Conservation (phyloP, 441 rosid species). For the Pelargonium hybrid region DNA sequence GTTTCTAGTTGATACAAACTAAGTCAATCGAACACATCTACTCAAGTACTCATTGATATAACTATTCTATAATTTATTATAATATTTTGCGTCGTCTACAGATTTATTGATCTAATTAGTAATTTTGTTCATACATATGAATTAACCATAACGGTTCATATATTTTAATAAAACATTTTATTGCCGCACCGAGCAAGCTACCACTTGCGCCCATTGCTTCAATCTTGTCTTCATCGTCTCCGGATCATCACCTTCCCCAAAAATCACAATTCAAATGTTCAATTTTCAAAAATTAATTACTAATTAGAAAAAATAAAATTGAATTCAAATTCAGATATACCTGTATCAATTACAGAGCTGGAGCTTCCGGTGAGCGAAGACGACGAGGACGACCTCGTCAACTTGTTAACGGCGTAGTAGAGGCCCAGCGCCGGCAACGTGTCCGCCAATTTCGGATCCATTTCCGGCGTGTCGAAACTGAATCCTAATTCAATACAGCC, state of each 20-base stretch:
- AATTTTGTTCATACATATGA: no score
- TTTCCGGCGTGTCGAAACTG: slow-evolving; percentile 47
- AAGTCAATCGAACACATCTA: no score
- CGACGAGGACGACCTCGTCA: slow-evolving; percentile 28
- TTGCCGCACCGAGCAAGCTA: slow-evolving; percentile 65
- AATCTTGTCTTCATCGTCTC: slow-evolving; percentile 51
- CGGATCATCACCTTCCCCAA: slow-evolving; percentile 33
- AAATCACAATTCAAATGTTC: neutral
- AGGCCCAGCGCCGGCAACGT: slow-evolving; percentile 57
- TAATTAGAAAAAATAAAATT: neutral
- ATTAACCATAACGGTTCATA: no score
- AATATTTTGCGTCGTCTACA: no score
- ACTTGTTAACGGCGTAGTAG: slow-evolving; percentile 44
- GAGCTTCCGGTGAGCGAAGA: slow-evolving; percentile 29
- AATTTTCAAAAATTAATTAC: neutral
- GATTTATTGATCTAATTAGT: no score
- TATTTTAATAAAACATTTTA: no score
- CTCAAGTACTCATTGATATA: no score
- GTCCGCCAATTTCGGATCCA: slow-evolving; percentile 39
- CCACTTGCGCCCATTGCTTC: slow-evolving; percentile 76
- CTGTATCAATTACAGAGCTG: slow-evolving; percentile 15
- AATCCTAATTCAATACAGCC: slow-evolving; percentile 57
- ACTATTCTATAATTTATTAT: no score
- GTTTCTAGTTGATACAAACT: no score
- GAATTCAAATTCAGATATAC: neutral